Conservation (phyloP, 1,139 yeast species). For the Yarrowia galli region DNA sequence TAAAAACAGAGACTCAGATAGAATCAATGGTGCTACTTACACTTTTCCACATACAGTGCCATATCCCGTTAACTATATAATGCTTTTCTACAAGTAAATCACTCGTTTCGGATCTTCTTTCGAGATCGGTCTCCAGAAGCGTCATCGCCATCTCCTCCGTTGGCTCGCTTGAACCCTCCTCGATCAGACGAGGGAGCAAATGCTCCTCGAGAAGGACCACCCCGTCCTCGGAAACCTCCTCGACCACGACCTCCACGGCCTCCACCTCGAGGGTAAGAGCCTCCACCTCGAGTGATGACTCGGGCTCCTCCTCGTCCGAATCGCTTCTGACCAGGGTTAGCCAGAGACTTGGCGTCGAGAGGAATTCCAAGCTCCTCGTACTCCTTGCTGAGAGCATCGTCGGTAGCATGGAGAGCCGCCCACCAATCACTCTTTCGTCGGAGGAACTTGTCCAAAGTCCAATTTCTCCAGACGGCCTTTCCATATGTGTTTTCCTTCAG, state of each 20-base stretch:
- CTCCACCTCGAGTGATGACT: slow-evolving; percentile 22
- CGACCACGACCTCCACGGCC: slow-evolving; percentile 18
- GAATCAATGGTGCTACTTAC: no score
- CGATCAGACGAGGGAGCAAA: neutral
- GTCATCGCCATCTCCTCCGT: slow-evolving; percentile 16
- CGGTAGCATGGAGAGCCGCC: slow-evolving; percentile 54
- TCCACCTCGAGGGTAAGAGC: neutral
- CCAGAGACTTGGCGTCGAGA: slow-evolving; percentile 35
- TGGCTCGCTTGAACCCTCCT: slow-evolving; percentile 30
- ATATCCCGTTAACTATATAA: slow-evolving; percentile 22
- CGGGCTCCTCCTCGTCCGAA: slow-evolving; percentile 33
- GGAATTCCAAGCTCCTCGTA: slow-evolving; percentile 33
- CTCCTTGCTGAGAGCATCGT: slow-evolving; percentile 25
- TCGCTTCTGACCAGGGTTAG: slow-evolving; percentile 12
- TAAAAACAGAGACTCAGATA: neutral
- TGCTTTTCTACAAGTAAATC: neutral
- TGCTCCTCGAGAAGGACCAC: slow-evolving; percentile 5
- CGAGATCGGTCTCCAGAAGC: slow-evolving; percentile 20
- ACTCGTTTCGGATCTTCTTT: slow-evolving; percentile 32
- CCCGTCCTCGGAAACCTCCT: slow-evolving; percentile 22
- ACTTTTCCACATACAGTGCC: neutral
- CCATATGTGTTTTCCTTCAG: slow-evolving; percentile 90
- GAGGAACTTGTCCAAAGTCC: slow-evolving; percentile 80
- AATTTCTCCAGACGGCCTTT: slow-evolving; percentile 91
- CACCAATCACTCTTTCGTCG: slow-evolving; percentile 89